Conservation (phyloP, 148 eudicot genomes). For the Spergularia bocconei region DNA sequence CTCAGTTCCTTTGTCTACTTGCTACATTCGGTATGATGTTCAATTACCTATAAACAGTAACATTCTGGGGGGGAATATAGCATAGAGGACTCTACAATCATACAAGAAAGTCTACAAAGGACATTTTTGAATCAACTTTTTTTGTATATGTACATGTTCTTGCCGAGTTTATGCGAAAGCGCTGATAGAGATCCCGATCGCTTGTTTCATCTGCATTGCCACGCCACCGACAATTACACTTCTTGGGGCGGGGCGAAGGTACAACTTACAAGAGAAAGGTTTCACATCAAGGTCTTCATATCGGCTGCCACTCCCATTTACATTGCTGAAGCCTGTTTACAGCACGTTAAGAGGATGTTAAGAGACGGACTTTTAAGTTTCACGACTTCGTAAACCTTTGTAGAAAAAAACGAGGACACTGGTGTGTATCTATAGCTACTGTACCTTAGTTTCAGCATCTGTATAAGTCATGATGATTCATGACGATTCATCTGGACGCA, state of each 20-base stretch:
- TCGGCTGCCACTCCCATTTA: conserved; percentile 11
- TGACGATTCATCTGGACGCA: conserved; percentile 8
- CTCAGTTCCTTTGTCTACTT: too few relatives aligned
- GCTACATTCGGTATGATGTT: too few relatives aligned
- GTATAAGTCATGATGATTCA: conserved; percentile 3
- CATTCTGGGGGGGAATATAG: conserved; percentile 6
- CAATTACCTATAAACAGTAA: conserved; percentile 10
- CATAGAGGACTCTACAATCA: conserved; percentile 11
- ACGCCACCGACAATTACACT: background rate
- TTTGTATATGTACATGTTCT: conserved; percentile 23
- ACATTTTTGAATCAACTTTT: conserved; percentile 13
- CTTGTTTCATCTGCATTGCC: background rate
- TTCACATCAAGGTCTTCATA: background rate
- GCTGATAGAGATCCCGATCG: background rate
- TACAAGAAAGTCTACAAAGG: conserved; percentile 20
- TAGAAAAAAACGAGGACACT: background rate
- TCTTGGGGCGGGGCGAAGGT: background rate
- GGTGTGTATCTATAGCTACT: too few relatives aligned
- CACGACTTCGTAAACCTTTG: background rate
- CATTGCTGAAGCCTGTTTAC: conserved; percentile 18
- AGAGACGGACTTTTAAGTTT: background rate
- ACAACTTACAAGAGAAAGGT: background rate
- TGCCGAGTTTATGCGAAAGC: background rate
- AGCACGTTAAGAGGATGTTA: background rate
- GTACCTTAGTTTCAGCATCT: conserved; percentile 22